Evolutionary conservation across 2,329 filamentous ascomycete species (phyloP).

Genomic region (Periconia sp.): DNA sequence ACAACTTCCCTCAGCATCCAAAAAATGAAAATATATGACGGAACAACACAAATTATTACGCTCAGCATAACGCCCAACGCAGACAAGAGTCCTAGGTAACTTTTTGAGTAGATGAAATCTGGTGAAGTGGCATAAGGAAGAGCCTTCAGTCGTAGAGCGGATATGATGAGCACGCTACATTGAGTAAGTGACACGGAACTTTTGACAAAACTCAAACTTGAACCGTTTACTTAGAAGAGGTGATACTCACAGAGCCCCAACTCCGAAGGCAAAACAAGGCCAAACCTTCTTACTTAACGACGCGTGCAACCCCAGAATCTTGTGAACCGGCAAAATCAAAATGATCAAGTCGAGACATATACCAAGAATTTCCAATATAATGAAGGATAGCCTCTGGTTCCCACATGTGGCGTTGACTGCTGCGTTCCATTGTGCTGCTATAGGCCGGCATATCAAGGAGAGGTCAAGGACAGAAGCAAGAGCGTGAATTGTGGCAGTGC

Average conservation of each 20-base stretch:
- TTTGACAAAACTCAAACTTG: neutral
- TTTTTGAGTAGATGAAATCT: constrained; percentile 5
- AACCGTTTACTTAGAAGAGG: too few relatives aligned
- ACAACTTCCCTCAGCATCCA: too few relatives aligned
- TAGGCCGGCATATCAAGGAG: constrained; percentile 1
- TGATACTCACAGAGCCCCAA: neutral
- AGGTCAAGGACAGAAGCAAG: constrained; percentile 1
- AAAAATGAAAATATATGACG: too few relatives aligned
- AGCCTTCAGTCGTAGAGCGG: neutral
- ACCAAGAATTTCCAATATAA: neutral
- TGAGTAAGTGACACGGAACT: neutral
- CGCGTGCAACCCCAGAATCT: too few relatives aligned
- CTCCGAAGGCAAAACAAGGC: neutral
- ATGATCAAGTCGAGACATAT: neutral
- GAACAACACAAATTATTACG: neutral
- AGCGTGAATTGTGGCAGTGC: neutral
- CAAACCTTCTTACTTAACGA: too few relatives aligned
- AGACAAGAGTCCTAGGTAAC: constrained; percentile 1
- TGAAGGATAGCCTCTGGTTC: constrained; percentile 2
- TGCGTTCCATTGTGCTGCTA: constrained; percentile 1
- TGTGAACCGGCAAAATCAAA: neutral
- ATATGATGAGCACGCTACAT: neutral
- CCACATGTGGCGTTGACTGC: neutral
- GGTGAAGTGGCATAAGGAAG: neutral
- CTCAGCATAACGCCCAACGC: constrained; percentile 1